These are phyloP conservation scores for Ramichloridium luteum DNA, from an alignment of 2,329 filamentous ascomycete genomes.

Conservation along the genomic window DNA sequence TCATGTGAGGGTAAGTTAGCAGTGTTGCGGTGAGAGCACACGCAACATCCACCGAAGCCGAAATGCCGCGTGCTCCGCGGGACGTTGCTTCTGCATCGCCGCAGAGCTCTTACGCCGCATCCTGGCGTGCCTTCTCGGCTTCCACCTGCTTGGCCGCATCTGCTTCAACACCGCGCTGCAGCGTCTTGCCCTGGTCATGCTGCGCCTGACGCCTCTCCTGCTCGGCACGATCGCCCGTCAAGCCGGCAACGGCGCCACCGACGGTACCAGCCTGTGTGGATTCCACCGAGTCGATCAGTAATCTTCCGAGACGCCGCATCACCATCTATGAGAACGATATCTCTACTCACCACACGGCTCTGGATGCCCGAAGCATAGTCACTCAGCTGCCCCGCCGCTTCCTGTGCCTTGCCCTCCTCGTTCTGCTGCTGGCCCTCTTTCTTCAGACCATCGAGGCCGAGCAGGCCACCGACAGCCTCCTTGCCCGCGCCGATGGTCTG, in stretches of 20 bases:
- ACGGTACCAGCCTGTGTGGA: conserved; percentile 39
- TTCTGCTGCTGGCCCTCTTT: conserved; percentile 66
- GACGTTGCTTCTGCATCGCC: too few relatives aligned
- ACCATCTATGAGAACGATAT: not conserved
- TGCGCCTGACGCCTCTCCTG: conserved; percentile 53
- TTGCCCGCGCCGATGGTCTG: conserved; percentile 82
- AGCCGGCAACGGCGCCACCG: conserved; percentile 55
- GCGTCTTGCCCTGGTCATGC: conserved; percentile 74
- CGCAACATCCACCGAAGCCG: too few relatives aligned
- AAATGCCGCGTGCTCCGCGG: too few relatives aligned
- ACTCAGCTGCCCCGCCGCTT: conserved; percentile 68
- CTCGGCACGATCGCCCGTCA: conserved; percentile 46
- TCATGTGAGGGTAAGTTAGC: too few relatives aligned
- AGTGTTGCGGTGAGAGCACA: too few relatives aligned
- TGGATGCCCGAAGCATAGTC: conserved; percentile 56
- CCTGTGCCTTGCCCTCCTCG: conserved; percentile 62
- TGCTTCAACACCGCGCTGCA: conserved; percentile 69
- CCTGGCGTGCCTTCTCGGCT: conserved; percentile 5
- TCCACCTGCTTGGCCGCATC: conserved; percentile 61
- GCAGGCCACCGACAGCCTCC: conserved; percentile 61
- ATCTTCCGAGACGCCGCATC: conserved; percentile 29
- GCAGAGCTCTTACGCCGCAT: too few relatives aligned
- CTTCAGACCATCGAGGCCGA: conserved; percentile 68
- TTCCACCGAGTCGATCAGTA: conserved; percentile 39
- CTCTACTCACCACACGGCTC: conserved; percentile 21